Conservation (phyloP, 192 early-diverging fungal species). For the Jimgerdemannia flammicorona region DNA sequence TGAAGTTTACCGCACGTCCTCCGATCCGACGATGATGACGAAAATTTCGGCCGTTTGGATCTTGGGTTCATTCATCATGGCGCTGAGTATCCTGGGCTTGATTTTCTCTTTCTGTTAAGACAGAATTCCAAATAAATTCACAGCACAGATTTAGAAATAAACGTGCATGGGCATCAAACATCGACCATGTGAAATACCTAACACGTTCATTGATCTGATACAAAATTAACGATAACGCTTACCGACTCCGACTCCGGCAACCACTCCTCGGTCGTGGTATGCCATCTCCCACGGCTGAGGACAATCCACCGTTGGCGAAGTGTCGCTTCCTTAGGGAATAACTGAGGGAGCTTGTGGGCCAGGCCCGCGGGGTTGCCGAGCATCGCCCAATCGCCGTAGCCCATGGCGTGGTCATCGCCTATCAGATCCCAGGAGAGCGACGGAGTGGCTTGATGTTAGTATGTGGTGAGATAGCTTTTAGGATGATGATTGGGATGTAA, state of each 20-base stretch:
- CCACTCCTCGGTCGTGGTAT: conserved; percentile 31
- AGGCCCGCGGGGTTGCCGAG: conserved; percentile 13
- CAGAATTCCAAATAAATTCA: neutral
- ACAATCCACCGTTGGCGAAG: conserved; percentile 34
- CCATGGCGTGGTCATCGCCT: conserved; percentile 37
- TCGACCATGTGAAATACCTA: neutral
- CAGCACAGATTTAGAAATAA: no score
- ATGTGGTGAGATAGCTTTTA: neutral
- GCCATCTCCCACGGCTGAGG: conserved; percentile 31
- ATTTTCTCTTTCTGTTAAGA: neutral
- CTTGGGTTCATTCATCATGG: conserved; percentile 25
- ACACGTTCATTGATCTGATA: neutral
- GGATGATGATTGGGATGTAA: neutral
- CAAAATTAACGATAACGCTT: neutral
- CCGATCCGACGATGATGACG: conserved; percentile 31
- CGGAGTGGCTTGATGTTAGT: neutral
- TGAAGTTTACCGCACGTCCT: conserved; percentile 24
- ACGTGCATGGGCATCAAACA: no score
- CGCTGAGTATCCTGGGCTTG: conserved; percentile 19
- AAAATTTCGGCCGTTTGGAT: conserved; percentile 29
- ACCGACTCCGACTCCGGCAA: conserved; percentile 32
- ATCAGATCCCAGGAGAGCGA: neutral
- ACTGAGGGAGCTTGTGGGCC: conserved; percentile 17
- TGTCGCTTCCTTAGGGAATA: conserved; percentile 21
- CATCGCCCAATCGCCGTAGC: conserved; percentile 18